Evolutionary conservation across 441 rosid genomes (phyloP), one percentile per base, ranked within the genome.

Genomic region (Gossypium gossypioides): DNA sequence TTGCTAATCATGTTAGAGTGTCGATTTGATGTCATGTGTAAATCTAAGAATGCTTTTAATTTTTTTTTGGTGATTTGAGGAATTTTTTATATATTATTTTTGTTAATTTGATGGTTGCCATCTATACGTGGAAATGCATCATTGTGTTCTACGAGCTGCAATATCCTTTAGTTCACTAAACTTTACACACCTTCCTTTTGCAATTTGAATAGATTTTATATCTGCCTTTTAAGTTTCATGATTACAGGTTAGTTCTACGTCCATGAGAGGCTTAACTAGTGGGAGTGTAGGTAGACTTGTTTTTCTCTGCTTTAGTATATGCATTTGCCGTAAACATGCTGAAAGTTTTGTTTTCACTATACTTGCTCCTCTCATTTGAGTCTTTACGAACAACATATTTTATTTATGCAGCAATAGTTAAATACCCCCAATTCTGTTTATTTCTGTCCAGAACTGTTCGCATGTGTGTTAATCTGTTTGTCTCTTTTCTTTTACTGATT

Each of bases 51-150:
- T 59, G 68, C 70, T 12, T 63, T 69, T 72, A 32, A 0, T 1
- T 32, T 16, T 21, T 8, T 22, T 13, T 22, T 27, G 6, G 22
- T 19, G 29, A 71, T 56, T 27, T 72, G 77, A 71, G 68, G 67
- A 74, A 72, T 66, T 79, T 84, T 76, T 55, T 72, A 76, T 79
- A 71, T 48, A 8, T 52, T 34, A 37, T 29, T 18, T 72, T 55
- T 63, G 24, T 32, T 34, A 3, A 8, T 24, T 59, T 52, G 15
- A 57, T 58, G 59, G 37, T 58, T 58, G 34, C 48, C 19, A 18
- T 57, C 12, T 18, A 27, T 21, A 15, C 19, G 40, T 70, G 52
- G 16, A n/a, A 46, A 46, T 40, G 68, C 68, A 63, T 40, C 51
- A 18, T 37, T 19, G 65, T 19, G 27, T 37, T 62, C 13, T 34